A percentile compares a stretch with the other conserved stretches of the same genome.
Evolutionary conservation across 164 flowering plant species (phyloP).

Genomic region (Malania oleifera): DNA sequence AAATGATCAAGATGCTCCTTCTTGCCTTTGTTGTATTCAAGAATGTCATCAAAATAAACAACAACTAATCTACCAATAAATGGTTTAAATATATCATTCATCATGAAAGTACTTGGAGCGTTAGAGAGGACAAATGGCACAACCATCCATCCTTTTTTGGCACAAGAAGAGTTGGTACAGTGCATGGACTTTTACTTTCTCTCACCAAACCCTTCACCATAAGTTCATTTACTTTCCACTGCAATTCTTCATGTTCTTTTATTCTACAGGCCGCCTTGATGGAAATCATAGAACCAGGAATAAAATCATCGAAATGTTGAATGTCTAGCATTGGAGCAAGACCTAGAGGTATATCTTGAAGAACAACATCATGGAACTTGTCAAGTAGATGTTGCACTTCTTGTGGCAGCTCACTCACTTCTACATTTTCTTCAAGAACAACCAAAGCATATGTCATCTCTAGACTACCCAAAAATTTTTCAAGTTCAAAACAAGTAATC

Average conservation of each 20-base stretch:
- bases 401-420: no score
- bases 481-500: no score
- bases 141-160: constrained; percentile 1
- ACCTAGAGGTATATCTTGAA: background rate
- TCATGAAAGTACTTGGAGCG: background rate
- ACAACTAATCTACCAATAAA: constrained; percentile 5
- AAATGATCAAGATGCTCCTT: constrained; percentile 2
- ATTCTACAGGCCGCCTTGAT: background rate
- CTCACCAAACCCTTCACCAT: background rate
- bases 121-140: background rate
- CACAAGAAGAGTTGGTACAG: background rate
- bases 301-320: background rate
- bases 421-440: no score
- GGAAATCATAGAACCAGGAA: background rate
- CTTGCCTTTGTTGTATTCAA: background rate
- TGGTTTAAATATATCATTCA: background rate
- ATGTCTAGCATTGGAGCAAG: constrained; percentile 3
- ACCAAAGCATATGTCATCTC: no score
- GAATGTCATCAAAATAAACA: constrained; percentile 12
- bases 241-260: background rate
- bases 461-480: no score
- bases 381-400: no score
- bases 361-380: background rate
- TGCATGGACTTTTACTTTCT: background rate
- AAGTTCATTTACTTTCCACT: background rate